Evolutionary conservation across 2,329 filamentous ascomycete species (phyloP).

Genomic region (Drechslerella dactyloides): DNA sequence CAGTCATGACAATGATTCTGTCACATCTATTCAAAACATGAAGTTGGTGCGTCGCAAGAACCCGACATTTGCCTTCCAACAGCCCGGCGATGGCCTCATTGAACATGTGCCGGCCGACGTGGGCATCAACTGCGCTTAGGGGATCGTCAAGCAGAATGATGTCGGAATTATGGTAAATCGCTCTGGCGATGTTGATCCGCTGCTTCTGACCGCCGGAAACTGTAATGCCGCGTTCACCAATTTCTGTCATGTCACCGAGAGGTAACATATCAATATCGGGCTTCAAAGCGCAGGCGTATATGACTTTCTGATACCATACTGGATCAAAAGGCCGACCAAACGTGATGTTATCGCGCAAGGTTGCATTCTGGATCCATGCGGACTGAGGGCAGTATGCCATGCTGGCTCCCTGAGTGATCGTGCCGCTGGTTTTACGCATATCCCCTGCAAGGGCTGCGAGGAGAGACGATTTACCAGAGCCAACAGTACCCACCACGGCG

Average conservation of each 20-base stretch:
- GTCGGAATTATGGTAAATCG: conserved; percentile 73
- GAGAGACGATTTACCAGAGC: conserved; percentile 90
- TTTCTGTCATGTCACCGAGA: conserved; percentile 58
- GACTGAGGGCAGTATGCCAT: conserved; percentile 92
- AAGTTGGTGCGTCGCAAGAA: conserved; percentile 92
- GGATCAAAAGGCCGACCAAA: conserved; percentile 96
- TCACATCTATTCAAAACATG: conserved; percentile 91
- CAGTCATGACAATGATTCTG: conserved; percentile 90
- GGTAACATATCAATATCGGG: conserved; percentile 58
- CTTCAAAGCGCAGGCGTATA: conserved; percentile 58
- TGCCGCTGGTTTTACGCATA: conserved; percentile 84
- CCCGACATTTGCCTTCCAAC: conserved; percentile 83
- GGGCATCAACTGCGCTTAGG: conserved; percentile 72
- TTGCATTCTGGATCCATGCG: conserved; percentile 97
- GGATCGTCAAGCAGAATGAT: conserved; percentile 74
- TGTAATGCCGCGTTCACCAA: conserved; percentile 61
- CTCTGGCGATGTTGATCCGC: conserved; percentile 80
- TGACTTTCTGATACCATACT: conserved; percentile 66
- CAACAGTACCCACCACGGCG: conserved; percentile 90
- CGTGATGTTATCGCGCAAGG: conserved; percentile 93
- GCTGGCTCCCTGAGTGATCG: conserved; percentile 79
- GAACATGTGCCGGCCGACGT: conserved; percentile 79
- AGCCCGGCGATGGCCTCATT: conserved; percentile 92
- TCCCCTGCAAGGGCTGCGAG: conserved; percentile 88
- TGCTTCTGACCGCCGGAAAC: conserved; percentile 63